These are phyloP conservation scores for Dendrobium huoshanense DNA, from an alignment of 106 monocot species.

Conservation along the genomic window DNA sequence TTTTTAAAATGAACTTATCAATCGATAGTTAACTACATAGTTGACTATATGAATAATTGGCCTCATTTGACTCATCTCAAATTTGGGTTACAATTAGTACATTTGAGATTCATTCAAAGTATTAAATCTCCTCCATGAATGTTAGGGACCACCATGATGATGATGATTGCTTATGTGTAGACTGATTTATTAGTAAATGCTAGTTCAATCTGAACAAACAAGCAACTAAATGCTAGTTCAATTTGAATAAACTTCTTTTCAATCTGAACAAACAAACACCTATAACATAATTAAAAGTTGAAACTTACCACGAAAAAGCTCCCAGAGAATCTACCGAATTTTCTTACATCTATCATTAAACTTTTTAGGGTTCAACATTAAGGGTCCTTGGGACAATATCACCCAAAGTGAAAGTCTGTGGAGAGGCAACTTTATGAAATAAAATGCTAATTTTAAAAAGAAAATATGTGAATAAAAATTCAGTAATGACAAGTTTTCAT, in stretches of 20 bases:
- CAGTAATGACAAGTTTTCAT: not conserved
- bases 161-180: no score
- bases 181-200: no score
- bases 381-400: not conserved
- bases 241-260: not conserved
- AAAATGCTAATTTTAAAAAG: not conserved
- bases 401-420: not conserved
- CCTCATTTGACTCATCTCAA: no score
- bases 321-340: not conserved
- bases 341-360: not conserved
- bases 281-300: not conserved
- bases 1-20: no score
- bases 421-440: not conserved
- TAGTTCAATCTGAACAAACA: no score
- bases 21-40: no score
- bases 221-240: not conserved
- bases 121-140: no score
- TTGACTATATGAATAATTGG: no score
- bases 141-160: no score
- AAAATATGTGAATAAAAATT: not conserved
- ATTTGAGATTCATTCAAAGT: no score
- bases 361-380: not conserved
- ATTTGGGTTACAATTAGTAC: no score
- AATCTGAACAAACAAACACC: not conserved
- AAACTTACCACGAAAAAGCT: not conserved